Conservation (phyloP, 1,284 basidiomycete species). For the Vanrija pseudolonga region DNA sequence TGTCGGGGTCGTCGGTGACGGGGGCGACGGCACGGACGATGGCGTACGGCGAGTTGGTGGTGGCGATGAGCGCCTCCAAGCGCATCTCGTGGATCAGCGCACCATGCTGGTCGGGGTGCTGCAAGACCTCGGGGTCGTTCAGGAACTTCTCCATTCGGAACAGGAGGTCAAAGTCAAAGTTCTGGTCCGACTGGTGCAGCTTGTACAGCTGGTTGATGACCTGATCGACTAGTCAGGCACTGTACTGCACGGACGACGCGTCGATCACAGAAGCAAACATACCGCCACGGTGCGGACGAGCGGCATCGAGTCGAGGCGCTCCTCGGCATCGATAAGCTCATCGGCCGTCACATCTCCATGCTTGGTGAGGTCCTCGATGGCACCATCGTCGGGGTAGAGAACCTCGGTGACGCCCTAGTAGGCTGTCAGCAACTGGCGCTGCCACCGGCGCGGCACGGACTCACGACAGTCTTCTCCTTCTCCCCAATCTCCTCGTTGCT, state of each 20-base stretch:
- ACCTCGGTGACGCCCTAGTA: no score
- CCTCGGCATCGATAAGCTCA: not conserved
- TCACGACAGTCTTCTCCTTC: no score
- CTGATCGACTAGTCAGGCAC: not conserved
- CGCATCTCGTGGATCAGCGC: conserved; percentile 30
- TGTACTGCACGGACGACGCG: no score
- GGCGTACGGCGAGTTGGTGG: conserved; percentile 67
- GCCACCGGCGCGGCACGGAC: no score
- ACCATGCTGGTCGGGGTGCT: conserved; percentile 7
- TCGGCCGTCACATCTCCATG: not conserved
- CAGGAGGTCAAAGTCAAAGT: conserved; percentile 13
- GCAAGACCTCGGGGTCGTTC: conserved; percentile 6
- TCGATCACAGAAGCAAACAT: no score
- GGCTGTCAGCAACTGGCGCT: no score
- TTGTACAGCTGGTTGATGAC: conserved; percentile 11
- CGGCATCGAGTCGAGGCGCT: not conserved
- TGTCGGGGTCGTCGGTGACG: conserved; percentile 68
- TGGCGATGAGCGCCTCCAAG: conserved; percentile 33
- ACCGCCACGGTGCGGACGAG: not conserved
- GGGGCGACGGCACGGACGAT: conserved; percentile 80
- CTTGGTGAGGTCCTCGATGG: no score
- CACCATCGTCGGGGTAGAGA: no score
- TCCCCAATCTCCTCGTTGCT: no score
- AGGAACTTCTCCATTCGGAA: conserved; percentile 13
- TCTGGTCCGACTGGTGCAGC: conserved; percentile 17